phyloP scores from a whole-genome alignment of 768 basidiomycete species.

The Tricholoma matsutake region DNA sequence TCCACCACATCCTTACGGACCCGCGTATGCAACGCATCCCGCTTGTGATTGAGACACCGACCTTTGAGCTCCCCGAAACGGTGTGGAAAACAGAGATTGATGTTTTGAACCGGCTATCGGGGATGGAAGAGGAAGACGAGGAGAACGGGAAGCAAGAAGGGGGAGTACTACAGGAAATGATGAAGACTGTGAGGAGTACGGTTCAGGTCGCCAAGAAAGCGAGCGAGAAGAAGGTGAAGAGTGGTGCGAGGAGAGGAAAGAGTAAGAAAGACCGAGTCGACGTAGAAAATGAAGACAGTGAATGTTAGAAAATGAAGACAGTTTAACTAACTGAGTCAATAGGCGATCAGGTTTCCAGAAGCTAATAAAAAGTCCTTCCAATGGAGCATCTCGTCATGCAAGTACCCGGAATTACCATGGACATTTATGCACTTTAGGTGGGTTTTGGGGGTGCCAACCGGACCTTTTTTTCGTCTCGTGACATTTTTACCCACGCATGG shows the following conservation, averaged over 20 bases:
- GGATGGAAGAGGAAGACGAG: slow-evolving; percentile 1
- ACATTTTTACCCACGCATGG: too few relatives aligned
- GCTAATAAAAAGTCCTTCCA: too few relatives aligned
- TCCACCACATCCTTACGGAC: slow-evolving; percentile 67
- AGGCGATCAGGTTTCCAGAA: too few relatives aligned
- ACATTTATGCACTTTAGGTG: too few relatives aligned
- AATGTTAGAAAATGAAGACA: slow-evolving; percentile 16
- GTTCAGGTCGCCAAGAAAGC: slow-evolving; percentile 8
- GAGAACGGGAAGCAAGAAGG: neutral
- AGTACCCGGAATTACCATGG: too few relatives aligned
- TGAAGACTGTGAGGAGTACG: slow-evolving; percentile 14
- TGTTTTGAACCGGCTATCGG: slow-evolving; percentile 48
- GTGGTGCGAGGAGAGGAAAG: slow-evolving; percentile 7
- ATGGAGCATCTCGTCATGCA: too few relatives aligned
- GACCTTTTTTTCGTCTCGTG: too few relatives aligned
- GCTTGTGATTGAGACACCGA: slow-evolving; percentile 80
- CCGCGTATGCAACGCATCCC: slow-evolving; percentile 66
- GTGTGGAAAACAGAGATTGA: slow-evolving; percentile 76
- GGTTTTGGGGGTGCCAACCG: too few relatives aligned
- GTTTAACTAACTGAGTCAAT: neutral
- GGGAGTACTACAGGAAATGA: slow-evolving; percentile 12
- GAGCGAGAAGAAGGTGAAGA: neutral
- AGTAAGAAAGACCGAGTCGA: slow-evolving; percentile 17
- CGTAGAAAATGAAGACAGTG: slow-evolving; percentile 17
- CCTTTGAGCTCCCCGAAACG: slow-evolving; percentile 53